Evolutionary conservation across 805 yeast species (phyloP).

Genomic region (Cyberlindnera meyerae): DNA sequence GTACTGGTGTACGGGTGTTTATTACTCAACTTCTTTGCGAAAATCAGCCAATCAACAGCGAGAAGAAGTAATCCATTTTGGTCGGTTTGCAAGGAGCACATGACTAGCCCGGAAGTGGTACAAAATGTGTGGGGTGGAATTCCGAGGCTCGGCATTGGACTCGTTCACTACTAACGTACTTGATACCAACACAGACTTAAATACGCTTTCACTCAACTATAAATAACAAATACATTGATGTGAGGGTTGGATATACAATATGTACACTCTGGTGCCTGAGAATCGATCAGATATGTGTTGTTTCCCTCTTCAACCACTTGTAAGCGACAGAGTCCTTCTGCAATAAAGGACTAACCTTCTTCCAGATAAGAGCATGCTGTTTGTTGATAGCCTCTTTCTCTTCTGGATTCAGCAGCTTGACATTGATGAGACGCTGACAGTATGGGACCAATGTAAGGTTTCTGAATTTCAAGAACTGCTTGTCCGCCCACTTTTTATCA

Average conservation of each 20-base stretch:
- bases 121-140: too few relatives aligned
- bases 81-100: constrained; percentile 1
- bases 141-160: too few relatives aligned
- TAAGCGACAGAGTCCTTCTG: constrained; percentile 56
- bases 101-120: too few relatives aligned
- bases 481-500: constrained; percentile 47
- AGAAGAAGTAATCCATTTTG: constrained; percentile 4
- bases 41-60: constrained; percentile 2
- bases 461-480: constrained; percentile 63
- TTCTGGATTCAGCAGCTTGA: constrained; percentile 44
- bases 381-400: constrained; percentile 67
- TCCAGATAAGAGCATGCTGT: constrained; percentile 58
- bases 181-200: too few relatives aligned
- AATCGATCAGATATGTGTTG: constrained; percentile 12
- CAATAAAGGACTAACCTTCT: constrained; percentile 44
- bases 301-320: constrained; percentile 68
- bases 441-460: constrained; percentile 85
- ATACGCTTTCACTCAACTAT: too few relatives aligned
- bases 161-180: too few relatives aligned
- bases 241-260: too few relatives aligned
- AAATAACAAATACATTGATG: too few relatives aligned
- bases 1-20: constrained; percentile 9
- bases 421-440: constrained; percentile 70
- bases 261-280: too few relatives aligned
- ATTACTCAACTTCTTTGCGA: not conserved